These are phyloP conservation scores for Tylopilus rubrobrunneus DNA, from an alignment of 768 basidiomycete species.

Conservation along the genomic window DNA sequence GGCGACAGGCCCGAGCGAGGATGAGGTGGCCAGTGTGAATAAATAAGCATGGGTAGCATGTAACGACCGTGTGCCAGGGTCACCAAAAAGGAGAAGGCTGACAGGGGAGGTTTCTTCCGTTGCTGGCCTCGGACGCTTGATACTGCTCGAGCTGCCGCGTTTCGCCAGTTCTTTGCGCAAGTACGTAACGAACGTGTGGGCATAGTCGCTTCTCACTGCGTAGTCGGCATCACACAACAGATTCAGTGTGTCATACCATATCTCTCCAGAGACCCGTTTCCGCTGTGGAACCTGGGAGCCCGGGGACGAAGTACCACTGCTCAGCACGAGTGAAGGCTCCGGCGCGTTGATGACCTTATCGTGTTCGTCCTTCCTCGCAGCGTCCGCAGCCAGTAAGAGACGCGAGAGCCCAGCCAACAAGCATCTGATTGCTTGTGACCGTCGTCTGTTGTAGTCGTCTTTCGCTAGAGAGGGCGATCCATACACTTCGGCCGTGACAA, in stretches of 20 bases:
- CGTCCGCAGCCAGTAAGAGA: slow-evolving; percentile 61
- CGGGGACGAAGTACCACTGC: slow-evolving; percentile 25
- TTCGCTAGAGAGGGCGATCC: slow-evolving; percentile 45
- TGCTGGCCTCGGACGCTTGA: slow-evolving; percentile 42
- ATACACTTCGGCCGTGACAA: slow-evolving; percentile 66
- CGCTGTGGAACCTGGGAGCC: slow-evolving; percentile 46
- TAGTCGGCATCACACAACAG: slow-evolving; percentile 78
- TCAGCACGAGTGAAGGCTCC: slow-evolving; percentile 26
- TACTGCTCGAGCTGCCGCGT: slow-evolving; percentile 43
- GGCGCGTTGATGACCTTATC: slow-evolving; percentile 12
- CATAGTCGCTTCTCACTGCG: slow-evolving; percentile 76
- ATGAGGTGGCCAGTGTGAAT: slow-evolving; percentile 73
- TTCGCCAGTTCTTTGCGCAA: slow-evolving; percentile 71
- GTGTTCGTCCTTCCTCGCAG: slow-evolving; percentile 24
- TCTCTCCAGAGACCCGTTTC: slow-evolving; percentile 70
- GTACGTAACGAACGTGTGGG: slow-evolving; percentile 69
- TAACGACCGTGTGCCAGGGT: slow-evolving; percentile 65
- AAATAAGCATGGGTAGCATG: slow-evolving; percentile 78
- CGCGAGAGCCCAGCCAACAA: slow-evolving; percentile 68
- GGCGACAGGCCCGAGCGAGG: slow-evolving; percentile 50
- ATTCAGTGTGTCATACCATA: slow-evolving; percentile 88
- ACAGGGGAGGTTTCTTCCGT: slow-evolving; percentile 47
- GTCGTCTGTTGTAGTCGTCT: slow-evolving; percentile 37
- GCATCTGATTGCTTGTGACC: slow-evolving; percentile 66
- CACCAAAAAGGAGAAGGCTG: slow-evolving; percentile 51